Evolutionary conservation across 768 basidiomycete genomes (phyloP), one percentile per base, ranked within the genome.

Genomic region (Lanmaoa rubissima): DNA sequence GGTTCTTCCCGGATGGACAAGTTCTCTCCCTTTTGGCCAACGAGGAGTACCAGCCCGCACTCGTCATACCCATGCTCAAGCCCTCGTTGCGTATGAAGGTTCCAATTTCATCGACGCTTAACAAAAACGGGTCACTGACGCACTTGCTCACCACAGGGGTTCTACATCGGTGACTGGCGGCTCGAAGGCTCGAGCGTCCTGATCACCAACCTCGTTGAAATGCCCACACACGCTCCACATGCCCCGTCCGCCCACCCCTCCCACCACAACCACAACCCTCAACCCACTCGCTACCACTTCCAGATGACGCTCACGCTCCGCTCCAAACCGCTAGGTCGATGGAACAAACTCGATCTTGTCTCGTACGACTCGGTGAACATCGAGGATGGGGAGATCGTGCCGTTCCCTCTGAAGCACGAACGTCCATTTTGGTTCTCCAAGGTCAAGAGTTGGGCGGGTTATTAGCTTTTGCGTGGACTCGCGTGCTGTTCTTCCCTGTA

Each of bases 381-480:
- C n/a, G 83, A 82, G 56, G 88, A 81, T 17, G 92, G 90, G 3
- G 92, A 94, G 67, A 75, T 80, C 13, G 69, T 80, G 11, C 84
- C 87, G 17, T 75, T 96, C 31, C 76, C 83, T 11, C 73, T 94
- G 62, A 92, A 90, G 66, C 85, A 94, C 61, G 92, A 94, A 69
- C 79, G 90, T 53, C 84, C 92, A n/a, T 96, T 92, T 70, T 94
- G 90, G 86, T 97, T 97, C 73, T 94, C 92, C 41, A 94, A 90
- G 72, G 91, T 94, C 62, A 79, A 80, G 67, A 92, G 88, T 41
- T 92, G 86, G 66, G 50, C 67, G 56, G 66, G 63, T 21, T 69
- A 57, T 54, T 68, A 64, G 45, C 19, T 34, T 34, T 12, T 39
- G 46, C 1, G 24, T 28, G 31, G 57, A 19, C 28, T 40, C 53